These are phyloP conservation scores for Saccharomyces hybrid DNA, from an alignment of 1,139 yeast species.

Conservation along the genomic window DNA sequence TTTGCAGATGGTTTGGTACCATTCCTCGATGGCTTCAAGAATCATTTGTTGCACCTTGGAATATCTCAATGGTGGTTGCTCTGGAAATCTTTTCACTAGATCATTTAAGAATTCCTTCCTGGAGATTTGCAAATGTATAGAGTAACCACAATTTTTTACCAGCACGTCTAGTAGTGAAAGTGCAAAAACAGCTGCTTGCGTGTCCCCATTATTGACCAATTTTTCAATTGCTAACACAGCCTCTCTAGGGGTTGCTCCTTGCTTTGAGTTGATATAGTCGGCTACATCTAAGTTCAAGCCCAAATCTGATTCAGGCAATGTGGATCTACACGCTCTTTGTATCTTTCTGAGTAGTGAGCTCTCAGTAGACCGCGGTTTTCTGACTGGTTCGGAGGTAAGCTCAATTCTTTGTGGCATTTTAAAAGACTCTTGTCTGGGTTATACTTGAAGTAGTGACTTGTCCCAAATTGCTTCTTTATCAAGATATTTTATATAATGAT, in stretches of 20 bases:
- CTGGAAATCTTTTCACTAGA: conserved; percentile 88
- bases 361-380: conserved; percentile 25
- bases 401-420: conserved; percentile 22
- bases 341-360: conserved; percentile 49
- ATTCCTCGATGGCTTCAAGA: conserved; percentile 87
- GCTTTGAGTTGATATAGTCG: conserved; percentile 86
- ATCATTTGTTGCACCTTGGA: conserved; percentile 76
- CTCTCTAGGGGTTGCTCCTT: conserved; percentile 84
- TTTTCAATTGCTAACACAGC: conserved; percentile 89
- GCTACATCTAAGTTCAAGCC: conserved; percentile 87
- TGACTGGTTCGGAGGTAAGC: conserved; percentile 29
- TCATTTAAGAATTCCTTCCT: conserved; percentile 92
- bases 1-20: conserved; percentile 93
- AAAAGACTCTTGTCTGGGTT: neutral
- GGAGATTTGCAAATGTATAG: conserved; percentile 89
- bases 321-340: conserved; percentile 83
- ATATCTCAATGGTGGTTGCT: conserved; percentile 83
- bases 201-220: conserved; percentile 72
- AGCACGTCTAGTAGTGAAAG: conserved; percentile 65
- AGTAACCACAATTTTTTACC: conserved; percentile 96
- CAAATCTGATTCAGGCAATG: conserved; percentile 79
- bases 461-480: too few species aligned
- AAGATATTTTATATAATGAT: neutral
- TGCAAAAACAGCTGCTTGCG: conserved; percentile 63
- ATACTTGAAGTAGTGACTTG: neutral